phyloP scores from a whole-genome alignment of 2,329 filamentous ascomycete species.

The Colletotrichum brevisporum region DNA sequence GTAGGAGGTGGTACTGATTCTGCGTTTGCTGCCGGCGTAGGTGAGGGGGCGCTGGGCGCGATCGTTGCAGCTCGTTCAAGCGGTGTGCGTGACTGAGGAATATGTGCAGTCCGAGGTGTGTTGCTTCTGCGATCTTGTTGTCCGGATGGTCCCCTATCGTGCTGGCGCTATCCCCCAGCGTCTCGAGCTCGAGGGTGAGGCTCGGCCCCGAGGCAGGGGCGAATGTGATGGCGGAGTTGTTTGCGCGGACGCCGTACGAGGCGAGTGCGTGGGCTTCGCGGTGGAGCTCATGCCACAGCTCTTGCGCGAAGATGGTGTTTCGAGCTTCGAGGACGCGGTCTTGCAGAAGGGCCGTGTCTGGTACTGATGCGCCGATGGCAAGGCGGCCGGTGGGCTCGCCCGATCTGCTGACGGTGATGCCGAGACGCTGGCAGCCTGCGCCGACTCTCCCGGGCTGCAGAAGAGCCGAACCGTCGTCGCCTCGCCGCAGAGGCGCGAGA shows the following conservation, averaged over 20 bases:
- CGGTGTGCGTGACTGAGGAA: slow-evolving; percentile 85
- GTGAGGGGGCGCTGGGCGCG: slow-evolving; percentile 65
- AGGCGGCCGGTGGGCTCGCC: slow-evolving; percentile 72
- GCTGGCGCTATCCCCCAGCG: slow-evolving; percentile 47
- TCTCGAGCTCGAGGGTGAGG: slow-evolving; percentile 74
- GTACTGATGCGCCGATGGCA: slow-evolving; percentile 64
- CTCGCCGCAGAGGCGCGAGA: slow-evolving; percentile 83
- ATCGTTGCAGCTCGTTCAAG: slow-evolving; percentile 78
- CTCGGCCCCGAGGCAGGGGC: slow-evolving; percentile 66
- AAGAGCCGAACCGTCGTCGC: slow-evolving; percentile 80
- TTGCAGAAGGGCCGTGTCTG: slow-evolving; percentile 73
- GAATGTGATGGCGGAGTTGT: slow-evolving; percentile 70
- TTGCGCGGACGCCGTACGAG: slow-evolving; percentile 77
- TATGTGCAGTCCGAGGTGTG: slow-evolving; percentile 79
- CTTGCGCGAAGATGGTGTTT: slow-evolving; percentile 85
- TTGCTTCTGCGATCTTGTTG: slow-evolving; percentile 72
- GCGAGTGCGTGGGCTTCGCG: slow-evolving; percentile 83
- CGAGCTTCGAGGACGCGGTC: slow-evolving; percentile 80
- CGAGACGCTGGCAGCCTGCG: slow-evolving; percentile 71
- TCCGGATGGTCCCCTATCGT: slow-evolving; percentile 54
- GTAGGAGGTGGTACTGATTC: slow-evolving; percentile 65
- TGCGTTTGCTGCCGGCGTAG: slow-evolving; percentile 56
- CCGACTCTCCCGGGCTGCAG: slow-evolving; percentile 75
- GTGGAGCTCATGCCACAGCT: slow-evolving; percentile 91
- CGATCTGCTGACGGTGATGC: slow-evolving; percentile 74